These are phyloP conservation scores for Dactylellina cionopaga DNA, from an alignment of 2,329 filamentous ascomycete genomes.

Conservation along the genomic window DNA sequence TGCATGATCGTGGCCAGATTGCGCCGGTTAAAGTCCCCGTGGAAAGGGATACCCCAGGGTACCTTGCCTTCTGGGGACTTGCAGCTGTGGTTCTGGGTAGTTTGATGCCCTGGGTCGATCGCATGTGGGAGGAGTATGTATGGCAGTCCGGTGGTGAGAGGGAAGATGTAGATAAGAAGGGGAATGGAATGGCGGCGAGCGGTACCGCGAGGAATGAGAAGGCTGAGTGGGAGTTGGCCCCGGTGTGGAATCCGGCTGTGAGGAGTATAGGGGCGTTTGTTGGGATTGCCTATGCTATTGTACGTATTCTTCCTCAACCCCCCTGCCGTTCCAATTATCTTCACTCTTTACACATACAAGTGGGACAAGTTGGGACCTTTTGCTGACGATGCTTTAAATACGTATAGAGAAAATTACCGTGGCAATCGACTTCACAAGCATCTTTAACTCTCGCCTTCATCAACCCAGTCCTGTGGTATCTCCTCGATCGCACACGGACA, in stretches of 20 bases:
- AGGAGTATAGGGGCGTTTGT: constrained; percentile 76
- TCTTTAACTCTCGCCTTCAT: constrained; percentile 87
- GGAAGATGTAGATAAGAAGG: constrained; percentile 45
- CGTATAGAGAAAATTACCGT: constrained; percentile 81
- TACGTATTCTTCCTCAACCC: constrained; percentile 65
- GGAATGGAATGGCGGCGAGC: constrained; percentile 44
- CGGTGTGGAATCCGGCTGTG: constrained; percentile 78
- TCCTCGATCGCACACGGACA: constrained; percentile 87
- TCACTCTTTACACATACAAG: not conserved
- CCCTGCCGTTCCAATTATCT: not conserved
- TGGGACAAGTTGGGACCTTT: not conserved
- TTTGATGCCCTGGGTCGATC: constrained; percentile 84
- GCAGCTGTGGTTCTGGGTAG: constrained; percentile 81
- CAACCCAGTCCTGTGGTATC: constrained; percentile 94
- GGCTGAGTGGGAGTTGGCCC: constrained; percentile 61
- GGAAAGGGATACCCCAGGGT: constrained; percentile 66
- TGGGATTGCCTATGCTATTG: constrained; percentile 82
- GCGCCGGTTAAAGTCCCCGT: constrained; percentile 71
- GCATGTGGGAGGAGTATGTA: constrained; percentile 72
- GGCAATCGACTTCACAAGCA: constrained; percentile 93
- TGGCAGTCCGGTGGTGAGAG: constrained; percentile 60
- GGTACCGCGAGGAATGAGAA: constrained; percentile 56
- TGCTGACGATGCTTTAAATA: constrained; percentile 1
- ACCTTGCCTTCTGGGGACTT: constrained; percentile 82
- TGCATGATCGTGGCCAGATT: constrained; percentile 76